Evolutionary conservation across 2,329 filamentous ascomycete species (phyloP), one percentile per base, ranked within the genome.

Genomic region (Fusarium xyrophilum): DNA sequence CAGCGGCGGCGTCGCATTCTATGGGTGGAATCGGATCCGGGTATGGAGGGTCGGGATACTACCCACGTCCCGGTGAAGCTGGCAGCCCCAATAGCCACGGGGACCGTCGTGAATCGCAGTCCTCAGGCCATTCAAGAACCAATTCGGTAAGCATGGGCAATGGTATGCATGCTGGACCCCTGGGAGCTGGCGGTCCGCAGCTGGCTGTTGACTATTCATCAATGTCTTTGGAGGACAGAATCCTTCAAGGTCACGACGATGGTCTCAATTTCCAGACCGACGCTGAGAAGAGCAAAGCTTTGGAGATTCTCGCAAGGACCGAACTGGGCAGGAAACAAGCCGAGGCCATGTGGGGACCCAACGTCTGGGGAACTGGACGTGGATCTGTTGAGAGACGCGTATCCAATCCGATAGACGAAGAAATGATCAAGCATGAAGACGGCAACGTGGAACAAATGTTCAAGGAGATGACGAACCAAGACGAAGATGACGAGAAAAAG

Each of bases 401-500:
- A 47, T 73, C 76, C 0, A 64, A 59, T 13, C 69, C 71, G 10
- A 70, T 76, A 52, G 67, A 69, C 28, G 75, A 76, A 39, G 74
- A 75, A n/a, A 65, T 75, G 56, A 74, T 75, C 64, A 79, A 76
- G 56, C 71, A 76, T 8, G 81, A 82, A 36, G 83, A 84, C 21
- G 80, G 79, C 43, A 84, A 82, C 28, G 83, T 85, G 7, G 83
- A 86, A 58, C 83, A 82, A 67, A 86, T 87, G 83, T 86, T 87
- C 72, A 79, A 83, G 44, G 85, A 86, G 43, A 80, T 87, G 67
- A 85, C 84, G 6, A 85, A 86, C 60, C 80, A 83, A 59, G 82
- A 85, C 19, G 84, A 85, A 7, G 82, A 83, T 17, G 77, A 78
- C 56, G 75, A 59, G 13, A 82, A 82, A 70, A 78, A 77, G 66